Evolutionary conservation across 257 asterid species (phyloP).

Genomic region (Jacaranda mimosifolia): DNA sequence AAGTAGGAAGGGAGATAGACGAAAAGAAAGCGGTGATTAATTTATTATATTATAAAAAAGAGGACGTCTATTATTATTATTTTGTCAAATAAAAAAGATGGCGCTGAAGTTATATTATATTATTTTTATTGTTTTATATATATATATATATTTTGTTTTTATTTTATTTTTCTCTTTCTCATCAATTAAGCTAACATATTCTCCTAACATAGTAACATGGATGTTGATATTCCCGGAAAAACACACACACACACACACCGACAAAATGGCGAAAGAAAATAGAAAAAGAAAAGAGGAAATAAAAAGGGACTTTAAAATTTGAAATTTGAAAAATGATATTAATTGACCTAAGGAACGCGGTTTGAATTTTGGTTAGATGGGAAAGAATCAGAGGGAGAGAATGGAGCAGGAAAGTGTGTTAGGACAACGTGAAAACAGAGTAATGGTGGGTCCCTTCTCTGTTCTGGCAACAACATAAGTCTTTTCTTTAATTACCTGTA

Average conservation of each 20-base stretch:
- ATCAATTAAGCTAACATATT: slow-evolving; percentile 14
- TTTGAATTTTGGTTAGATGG: slow-evolving; percentile 32
- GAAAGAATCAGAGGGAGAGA: background rate
- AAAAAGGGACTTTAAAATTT: background rate
- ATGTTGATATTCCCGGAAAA: background rate
- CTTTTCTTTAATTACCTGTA: background rate
- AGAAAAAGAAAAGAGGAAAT: background rate
- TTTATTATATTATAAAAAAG: slow-evolving; percentile 2
- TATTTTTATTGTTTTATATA: too few species aligned
- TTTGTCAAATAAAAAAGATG: too few species aligned
- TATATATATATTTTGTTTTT: too few species aligned
- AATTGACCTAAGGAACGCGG: slow-evolving; percentile 38
- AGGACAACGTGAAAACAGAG: slow-evolving; percentile 21
- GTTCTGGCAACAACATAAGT: slow-evolving; percentile 35
- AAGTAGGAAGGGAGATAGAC: background rate
- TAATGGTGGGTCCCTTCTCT: slow-evolving; percentile 34
- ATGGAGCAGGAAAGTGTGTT: background rate
- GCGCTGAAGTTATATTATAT: too few species aligned
- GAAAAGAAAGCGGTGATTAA: slow-evolving; percentile 38
- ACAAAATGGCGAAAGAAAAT: background rate
- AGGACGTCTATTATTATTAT: too few species aligned
- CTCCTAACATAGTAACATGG: slow-evolving; percentile 22
- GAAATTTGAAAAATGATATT: background rate
- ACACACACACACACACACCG: too few species aligned
- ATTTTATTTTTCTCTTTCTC: background rate